A percentile compares a stretch with the other conserved stretches of the same genome.
Evolutionary conservation across 208 protist species (phyloP).

Genomic region (Wallacemonas sp.): DNA sequence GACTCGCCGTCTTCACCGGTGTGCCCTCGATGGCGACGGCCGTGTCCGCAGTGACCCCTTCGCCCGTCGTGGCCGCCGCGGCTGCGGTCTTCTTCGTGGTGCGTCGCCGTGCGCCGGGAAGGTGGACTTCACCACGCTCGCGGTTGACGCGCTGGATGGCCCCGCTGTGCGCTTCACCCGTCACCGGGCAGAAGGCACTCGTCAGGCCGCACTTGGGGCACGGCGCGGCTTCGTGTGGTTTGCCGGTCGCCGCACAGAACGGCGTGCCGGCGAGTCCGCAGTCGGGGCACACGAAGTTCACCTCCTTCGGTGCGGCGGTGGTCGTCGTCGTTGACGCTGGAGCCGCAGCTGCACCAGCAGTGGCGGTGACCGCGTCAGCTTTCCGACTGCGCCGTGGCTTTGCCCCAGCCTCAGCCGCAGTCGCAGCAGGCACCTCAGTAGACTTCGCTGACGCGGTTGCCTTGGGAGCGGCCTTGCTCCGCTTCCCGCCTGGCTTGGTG

Average conservation of each 20-base stretch:
- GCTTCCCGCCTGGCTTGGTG: background rate
- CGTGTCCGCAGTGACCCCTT: constrained; percentile 18
- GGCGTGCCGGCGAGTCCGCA: constrained; percentile 54
- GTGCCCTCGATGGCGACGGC: constrained; percentile 6
- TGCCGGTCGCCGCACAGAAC: constrained; percentile 66
- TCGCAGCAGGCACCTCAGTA: background rate
- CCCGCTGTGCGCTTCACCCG: constrained; percentile 50
- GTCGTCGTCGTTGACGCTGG: no score
- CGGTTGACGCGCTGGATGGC: constrained; percentile 33
- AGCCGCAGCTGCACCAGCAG: constrained; percentile 13
- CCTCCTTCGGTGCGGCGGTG: background rate
- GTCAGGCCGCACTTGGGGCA: constrained; percentile 50
- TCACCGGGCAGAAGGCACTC: constrained; percentile 69
- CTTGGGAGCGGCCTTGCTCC: background rate
- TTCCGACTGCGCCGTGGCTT: constrained; percentile 5
- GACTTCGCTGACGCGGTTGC: background rate
- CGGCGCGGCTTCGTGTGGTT: constrained; percentile 36
- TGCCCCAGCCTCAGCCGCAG: constrained; percentile 15
- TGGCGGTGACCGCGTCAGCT: background rate
- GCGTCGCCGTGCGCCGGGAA: constrained; percentile 20
- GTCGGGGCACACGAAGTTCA: constrained; percentile 35
- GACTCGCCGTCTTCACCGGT: constrained; percentile 5
- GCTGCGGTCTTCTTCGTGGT: background rate
- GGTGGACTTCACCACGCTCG: constrained; percentile 48
- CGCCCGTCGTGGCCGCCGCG: background rate